These are phyloP conservation scores for Insectozyma bohioensis DNA, from an alignment of 1,139 yeast species.

Conservation along the genomic window DNA sequence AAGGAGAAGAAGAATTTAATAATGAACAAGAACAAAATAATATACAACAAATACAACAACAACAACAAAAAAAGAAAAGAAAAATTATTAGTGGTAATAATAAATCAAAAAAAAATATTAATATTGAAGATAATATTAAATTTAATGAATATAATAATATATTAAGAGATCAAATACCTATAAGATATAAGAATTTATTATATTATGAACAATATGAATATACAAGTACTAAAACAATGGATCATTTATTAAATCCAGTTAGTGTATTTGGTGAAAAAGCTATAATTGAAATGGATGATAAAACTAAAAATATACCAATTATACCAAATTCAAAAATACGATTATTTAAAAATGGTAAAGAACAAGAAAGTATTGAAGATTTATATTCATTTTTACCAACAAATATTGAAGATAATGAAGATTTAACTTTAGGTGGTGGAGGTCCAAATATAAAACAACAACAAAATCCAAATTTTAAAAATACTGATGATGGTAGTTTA, in stretches of 20 bases:
- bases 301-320: constrained; percentile 31
- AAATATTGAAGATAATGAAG: constrained; percentile 27
- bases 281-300: constrained; percentile 29
- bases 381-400: constrained; percentile 75
- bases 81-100: too few relatives aligned
- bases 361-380: constrained; percentile 58
- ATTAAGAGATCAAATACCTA: constrained; percentile 83
- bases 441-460: constrained; percentile 42
- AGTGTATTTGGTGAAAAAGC: constrained; percentile 70
- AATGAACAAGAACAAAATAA: constrained; percentile 12
- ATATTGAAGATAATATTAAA: constrained; percentile 20
- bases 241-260: constrained; percentile 71
- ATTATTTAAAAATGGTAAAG: constrained; percentile 76
- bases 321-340: constrained; percentile 61
- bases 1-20: too few relatives aligned
- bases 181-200: constrained; percentile 72
- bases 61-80: constrained; percentile 21
- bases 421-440: constrained; percentile 20
- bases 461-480: constrained; percentile 48
- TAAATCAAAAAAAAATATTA: constrained; percentile 11
- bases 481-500: constrained; percentile 74
- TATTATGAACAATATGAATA: constrained; percentile 89
- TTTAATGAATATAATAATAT: constrained; percentile 36
- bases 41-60: too few relatives aligned
- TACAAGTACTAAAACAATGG: constrained; percentile 72